These are phyloP conservation scores for Tricholomella constricta DNA, from an alignment of 768 basidiomycete species.

Conservation along the genomic window DNA sequence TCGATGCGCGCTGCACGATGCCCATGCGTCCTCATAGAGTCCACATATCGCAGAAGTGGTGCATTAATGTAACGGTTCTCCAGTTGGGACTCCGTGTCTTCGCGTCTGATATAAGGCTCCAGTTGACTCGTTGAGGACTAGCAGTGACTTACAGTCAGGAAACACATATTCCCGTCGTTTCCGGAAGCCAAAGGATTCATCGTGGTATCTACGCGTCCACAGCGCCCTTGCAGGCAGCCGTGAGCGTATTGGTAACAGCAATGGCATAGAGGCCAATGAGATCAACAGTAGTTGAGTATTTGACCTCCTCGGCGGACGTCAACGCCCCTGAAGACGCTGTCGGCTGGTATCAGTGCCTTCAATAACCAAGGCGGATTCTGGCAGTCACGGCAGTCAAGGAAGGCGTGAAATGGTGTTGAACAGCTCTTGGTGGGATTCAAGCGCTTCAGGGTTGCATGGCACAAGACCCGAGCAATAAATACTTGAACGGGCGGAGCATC, in stretches of 20 bases:
- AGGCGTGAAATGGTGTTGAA: not conserved
- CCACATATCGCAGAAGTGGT: constrained; percentile 82
- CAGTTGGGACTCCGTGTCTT: constrained; percentile 69
- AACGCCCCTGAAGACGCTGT: not conserved
- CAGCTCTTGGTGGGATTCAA: not conserved
- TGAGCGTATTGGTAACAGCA: constrained; percentile 1
- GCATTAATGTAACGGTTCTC: constrained; percentile 73
- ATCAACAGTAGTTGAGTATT: not conserved
- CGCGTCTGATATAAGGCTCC: not conserved
- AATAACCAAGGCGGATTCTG: not conserved
- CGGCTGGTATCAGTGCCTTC: not conserved
- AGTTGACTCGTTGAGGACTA: not conserved
- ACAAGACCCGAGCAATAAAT: not conserved
- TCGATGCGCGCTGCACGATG: constrained; percentile 87
- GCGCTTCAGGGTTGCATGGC: not conserved
- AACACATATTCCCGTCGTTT: constrained; percentile 61
- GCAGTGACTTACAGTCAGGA: constrained; percentile 64
- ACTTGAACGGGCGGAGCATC: constrained; percentile 3
- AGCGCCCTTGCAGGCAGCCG: not conserved
- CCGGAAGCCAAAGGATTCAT: constrained; percentile 79
- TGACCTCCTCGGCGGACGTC: not conserved
- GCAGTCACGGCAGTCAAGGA: not conserved
- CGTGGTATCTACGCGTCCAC: constrained; percentile 54
- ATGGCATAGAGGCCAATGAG: not conserved
- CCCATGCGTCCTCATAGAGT: constrained; percentile 82